These are phyloP conservation scores for Aspergillus olivimuriae DNA, from an alignment of 495 filamentous ascomycete genomes.

Conservation along the genomic window DNA sequence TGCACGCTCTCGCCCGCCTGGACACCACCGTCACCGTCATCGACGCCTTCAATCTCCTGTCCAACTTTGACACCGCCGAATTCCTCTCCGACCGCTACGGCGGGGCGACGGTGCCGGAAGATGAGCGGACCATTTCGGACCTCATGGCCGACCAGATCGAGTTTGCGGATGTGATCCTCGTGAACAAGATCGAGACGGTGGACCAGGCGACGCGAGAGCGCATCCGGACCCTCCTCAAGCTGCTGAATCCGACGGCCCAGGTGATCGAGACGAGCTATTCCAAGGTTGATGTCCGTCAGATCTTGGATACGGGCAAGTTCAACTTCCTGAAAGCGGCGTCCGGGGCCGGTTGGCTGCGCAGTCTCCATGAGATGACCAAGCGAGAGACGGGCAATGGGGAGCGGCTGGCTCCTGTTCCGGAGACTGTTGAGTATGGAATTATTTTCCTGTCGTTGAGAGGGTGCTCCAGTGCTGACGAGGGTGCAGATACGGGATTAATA, in stretches of 20 bases:
- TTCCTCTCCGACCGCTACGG: conserved; percentile 47
- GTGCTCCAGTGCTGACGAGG: conserved; percentile 2
- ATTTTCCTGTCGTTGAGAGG: not conserved
- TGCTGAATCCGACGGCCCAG: conserved; percentile 47
- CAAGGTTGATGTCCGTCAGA: conserved; percentile 42
- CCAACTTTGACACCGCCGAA: conserved; percentile 52
- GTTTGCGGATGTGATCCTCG: conserved; percentile 53
- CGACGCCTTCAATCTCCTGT: conserved; percentile 52
- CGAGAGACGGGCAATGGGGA: conserved; percentile 34
- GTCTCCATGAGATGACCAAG: conserved; percentile 45
- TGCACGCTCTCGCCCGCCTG: conserved; percentile 47
- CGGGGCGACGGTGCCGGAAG: conserved; percentile 41
- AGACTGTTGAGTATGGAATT: conserved; percentile 47
- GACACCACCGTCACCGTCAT: conserved; percentile 55
- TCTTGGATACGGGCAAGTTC: conserved; percentile 44
- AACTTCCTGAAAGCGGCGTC: conserved; percentile 38
- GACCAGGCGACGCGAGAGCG: conserved; percentile 27
- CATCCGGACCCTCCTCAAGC: conserved; percentile 37
- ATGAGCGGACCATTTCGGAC: conserved; percentile 55
- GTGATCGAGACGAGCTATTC: conserved; percentile 41
- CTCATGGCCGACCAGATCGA: conserved; percentile 58
- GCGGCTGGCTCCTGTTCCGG: conserved; percentile 45
- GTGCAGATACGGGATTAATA: conserved; percentile 45
- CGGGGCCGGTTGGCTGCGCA: conserved; percentile 43
- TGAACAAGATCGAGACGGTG: conserved; percentile 49